Evolutionary conservation across 805 yeast species (phyloP).

Genomic region (Yarrowia sp.): DNA sequence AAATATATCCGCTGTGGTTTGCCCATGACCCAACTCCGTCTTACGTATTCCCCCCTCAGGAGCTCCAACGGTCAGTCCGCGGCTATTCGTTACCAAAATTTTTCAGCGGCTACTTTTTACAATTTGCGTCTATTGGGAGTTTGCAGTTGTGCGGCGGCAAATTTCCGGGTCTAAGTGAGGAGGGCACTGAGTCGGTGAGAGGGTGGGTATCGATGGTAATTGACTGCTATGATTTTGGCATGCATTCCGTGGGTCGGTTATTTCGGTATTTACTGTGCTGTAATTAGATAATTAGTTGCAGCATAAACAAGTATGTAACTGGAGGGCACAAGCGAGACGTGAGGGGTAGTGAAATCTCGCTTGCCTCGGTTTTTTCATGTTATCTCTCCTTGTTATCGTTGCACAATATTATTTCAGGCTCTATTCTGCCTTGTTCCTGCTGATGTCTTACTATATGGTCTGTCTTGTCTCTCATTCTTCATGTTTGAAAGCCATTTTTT

Average conservation of each 20-base stretch:
- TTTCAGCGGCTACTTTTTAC: not conserved
- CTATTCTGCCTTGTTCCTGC: not conserved
- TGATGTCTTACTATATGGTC: too few relatives aligned
- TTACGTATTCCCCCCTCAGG: not conserved
- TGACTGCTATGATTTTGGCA: not conserved
- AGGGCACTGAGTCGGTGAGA: conserved; percentile 5
- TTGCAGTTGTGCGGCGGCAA: not conserved
- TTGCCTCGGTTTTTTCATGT: not conserved
- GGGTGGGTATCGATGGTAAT: conserved; percentile 13
- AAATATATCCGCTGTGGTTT: not conserved
- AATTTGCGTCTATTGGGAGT: not conserved
- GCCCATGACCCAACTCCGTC: not conserved
- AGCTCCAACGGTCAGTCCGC: conserved; percentile 10
- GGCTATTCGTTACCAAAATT: not conserved
- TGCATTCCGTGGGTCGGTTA: not conserved
- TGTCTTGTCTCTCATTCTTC: not conserved
- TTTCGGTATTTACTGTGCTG: not conserved
- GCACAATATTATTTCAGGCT: not conserved
- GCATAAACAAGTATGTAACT: not conserved
- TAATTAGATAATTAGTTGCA: not conserved
- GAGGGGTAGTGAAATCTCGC: not conserved
- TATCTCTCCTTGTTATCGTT: not conserved
- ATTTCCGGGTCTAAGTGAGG: not conserved
- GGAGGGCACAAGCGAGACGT: not conserved
- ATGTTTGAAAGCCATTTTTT: conserved; percentile 8